Conservation (phyloP, 257 asterid species). For the Linderniella brevidens region DNA sequence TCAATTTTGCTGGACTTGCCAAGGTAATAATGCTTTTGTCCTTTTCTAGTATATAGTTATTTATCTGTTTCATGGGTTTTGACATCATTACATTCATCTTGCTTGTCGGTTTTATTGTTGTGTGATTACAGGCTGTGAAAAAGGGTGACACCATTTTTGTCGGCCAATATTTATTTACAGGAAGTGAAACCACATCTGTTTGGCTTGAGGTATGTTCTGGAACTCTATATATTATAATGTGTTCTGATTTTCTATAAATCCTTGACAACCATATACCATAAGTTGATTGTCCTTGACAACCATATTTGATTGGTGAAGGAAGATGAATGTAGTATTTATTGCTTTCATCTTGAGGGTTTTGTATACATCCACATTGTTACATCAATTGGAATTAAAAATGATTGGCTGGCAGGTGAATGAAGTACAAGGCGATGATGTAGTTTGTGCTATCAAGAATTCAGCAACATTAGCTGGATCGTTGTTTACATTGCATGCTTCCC, state of each 20-base stretch:
- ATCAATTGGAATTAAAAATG: no score
- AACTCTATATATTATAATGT: no score
- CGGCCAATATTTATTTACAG: slow-evolving; percentile 24
- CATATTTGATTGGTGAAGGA: no score
- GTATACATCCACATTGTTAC: no score
- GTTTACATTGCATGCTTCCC: slow-evolving; percentile 88
- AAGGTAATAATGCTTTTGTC: slow-evolving; percentile 14
- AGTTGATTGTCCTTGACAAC: no score
- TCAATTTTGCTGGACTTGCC: slow-evolving; percentile 22
- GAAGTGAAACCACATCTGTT: slow-evolving; percentile 21
- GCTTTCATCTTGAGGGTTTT: no score
- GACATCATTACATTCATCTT: background rate
- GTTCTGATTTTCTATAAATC: no score
- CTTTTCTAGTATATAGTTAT: background rate
- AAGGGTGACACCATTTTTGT: slow-evolving; percentile 18
- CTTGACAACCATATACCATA: no score
- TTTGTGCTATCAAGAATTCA: slow-evolving; percentile 66
- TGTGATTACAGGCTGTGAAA: slow-evolving; percentile 13
- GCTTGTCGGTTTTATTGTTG: background rate
- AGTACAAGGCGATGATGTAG: slow-evolving; percentile 58
- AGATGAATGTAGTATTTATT: no score
- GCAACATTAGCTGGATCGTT: slow-evolving; percentile 79
- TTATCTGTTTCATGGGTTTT: background rate
- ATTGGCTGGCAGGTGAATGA: slow-evolving; percentile 48
- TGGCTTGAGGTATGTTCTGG: slow-evolving; percentile 19